phyloP scores from a whole-genome alignment of 1,284 basidiomycete genomes.

The Paramarasmius palmivorus region DNA sequence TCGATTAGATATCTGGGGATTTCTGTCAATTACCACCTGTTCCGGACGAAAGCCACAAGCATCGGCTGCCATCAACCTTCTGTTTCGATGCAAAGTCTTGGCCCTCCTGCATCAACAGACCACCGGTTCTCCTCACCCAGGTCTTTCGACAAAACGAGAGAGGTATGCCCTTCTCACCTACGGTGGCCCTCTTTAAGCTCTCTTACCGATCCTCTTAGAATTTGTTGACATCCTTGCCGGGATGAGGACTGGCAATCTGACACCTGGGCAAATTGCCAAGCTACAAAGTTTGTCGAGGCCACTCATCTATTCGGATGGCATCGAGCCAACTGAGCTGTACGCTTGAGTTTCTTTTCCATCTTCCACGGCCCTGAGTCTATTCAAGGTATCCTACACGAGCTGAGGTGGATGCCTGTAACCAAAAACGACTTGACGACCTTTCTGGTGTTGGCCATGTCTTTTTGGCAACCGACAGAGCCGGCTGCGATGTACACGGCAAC shows the following conservation, averaged over 20 bases:
- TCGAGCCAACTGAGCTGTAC: slow-evolving; percentile 81
- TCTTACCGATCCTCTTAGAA: slow-evolving; percentile 39
- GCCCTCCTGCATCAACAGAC: slow-evolving; percentile 51
- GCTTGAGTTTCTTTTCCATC: slow-evolving; percentile 22
- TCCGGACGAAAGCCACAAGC: slow-evolving; percentile 33
- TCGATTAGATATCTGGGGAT: slow-evolving; percentile 83
- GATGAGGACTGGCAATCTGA: slow-evolving; percentile 83
- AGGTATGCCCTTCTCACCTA: slow-evolving; percentile 34
- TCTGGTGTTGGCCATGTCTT: slow-evolving; percentile 36
- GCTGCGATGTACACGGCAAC: slow-evolving; percentile 32
- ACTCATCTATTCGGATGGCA: slow-evolving; percentile 66
- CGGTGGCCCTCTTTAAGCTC: neutral
- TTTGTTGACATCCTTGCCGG: slow-evolving; percentile 92
- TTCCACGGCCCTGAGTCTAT: too few species aligned
- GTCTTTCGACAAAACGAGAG: slow-evolving; percentile 71
- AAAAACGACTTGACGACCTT: slow-evolving; percentile 54
- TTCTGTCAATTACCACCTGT: slow-evolving; percentile 96
- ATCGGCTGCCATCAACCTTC: slow-evolving; percentile 53
- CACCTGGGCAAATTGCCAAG: slow-evolving; percentile 51
- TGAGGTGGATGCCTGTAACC: slow-evolving; percentile 84
- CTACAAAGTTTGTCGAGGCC: slow-evolving; percentile 66
- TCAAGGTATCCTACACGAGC: slow-evolving; percentile 75
- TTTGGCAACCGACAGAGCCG: slow-evolving; percentile 31
- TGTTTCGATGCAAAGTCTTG: slow-evolving; percentile 86
- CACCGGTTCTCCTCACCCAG: slow-evolving; percentile 58